Percentiles rank a stretch among this genome's conserved stretches.
phyloP scores from a whole-genome alignment of 2,329 filamentous ascomycete genomes.

The Dactylonectria macrodidyma region DNA sequence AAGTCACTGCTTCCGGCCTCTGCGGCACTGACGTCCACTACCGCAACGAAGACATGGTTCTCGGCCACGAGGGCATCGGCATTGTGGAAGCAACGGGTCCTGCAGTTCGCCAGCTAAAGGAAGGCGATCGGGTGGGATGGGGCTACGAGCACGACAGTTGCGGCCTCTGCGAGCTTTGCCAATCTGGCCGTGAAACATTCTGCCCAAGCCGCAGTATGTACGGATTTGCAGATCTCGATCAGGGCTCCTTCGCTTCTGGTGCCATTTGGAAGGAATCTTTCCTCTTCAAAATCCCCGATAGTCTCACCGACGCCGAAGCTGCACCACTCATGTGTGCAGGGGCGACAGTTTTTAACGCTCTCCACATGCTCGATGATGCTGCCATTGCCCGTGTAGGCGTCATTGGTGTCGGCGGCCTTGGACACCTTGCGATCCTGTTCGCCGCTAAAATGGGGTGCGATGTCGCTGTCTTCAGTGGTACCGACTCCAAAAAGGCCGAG shows the following conservation, averaged over 20 bases:
- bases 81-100: constrained; percentile 55
- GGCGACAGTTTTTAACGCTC: constrained; percentile 57
- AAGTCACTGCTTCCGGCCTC: constrained; percentile 46
- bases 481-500: constrained; percentile 69
- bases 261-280: constrained; percentile 62
- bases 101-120: constrained; percentile 51
- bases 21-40: constrained; percentile 39
- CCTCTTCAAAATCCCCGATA: constrained; percentile 62
- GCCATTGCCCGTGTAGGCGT: constrained; percentile 38
- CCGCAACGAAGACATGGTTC: constrained; percentile 35
- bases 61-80: constrained; percentile 63
- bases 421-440: constrained; percentile 20
- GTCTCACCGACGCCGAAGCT: constrained; percentile 58
- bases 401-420: constrained; percentile 38
- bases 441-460: constrained; percentile 76
- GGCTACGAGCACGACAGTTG: constrained; percentile 56
- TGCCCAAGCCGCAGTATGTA: constrained; percentile 57
- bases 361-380: constrained; percentile 52
- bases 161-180: constrained; percentile 58
- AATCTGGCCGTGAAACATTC: constrained; percentile 56
- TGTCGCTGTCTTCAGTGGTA: constrained; percentile 74
- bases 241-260: constrained; percentile 60
- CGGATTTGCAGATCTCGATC: constrained; percentile 53
- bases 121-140: constrained; percentile 60
- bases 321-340: constrained; percentile 66